Evolutionary conservation across 1,284 basidiomycete species (phyloP), one percentile per base, ranked within the genome.

Genomic region (Heliocybe sulcata): DNA sequence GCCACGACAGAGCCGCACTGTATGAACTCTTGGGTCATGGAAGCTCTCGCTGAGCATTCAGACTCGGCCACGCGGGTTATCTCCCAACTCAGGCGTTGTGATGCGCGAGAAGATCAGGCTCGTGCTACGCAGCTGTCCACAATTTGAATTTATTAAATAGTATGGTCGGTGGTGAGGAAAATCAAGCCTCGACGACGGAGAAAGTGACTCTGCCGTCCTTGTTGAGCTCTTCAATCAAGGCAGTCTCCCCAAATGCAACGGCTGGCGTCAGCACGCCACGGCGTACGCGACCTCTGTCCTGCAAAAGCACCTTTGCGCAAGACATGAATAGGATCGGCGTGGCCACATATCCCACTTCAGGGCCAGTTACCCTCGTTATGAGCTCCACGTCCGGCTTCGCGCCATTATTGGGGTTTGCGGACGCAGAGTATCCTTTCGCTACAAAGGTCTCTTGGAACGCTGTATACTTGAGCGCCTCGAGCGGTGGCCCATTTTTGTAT

Each of bases 151-250:
- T 19, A 47, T 10, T 47, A 47, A 10, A 47, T 20, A 19, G 20
- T 9, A 25, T 9, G 20, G 19, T 20, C 19, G 9, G 9, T 10
- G n/a, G 10, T 10, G 19, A 47, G 20, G 10, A 20, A 47, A 19
- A 23, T 26, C 23, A 49, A 49, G 47, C 47, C 23, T 49, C 14
- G 4, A 49, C 47, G 8, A 49, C 47, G 23, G 23, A 26, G 27
- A 49, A 49, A 20, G 47, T 49, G 23, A 49, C 47, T 29, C 47
- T 49, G 6, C 47, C 47, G 27, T 49, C 47, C 23, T 49, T 20
- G n/a, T 49, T 26, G 23, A 49, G 27, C 23, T 49, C 27, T 22
- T 49, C 47, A 49, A 49, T 49, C 47, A 49, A n/a, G 4, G 4
- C 47, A 16, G 47, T 49, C 12, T 49, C 47, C 47, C 47, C 47